These are phyloP conservation scores for Erucastrum elatum DNA, from an alignment of 345 rosid genomes.

Conservation along the genomic window DNA sequence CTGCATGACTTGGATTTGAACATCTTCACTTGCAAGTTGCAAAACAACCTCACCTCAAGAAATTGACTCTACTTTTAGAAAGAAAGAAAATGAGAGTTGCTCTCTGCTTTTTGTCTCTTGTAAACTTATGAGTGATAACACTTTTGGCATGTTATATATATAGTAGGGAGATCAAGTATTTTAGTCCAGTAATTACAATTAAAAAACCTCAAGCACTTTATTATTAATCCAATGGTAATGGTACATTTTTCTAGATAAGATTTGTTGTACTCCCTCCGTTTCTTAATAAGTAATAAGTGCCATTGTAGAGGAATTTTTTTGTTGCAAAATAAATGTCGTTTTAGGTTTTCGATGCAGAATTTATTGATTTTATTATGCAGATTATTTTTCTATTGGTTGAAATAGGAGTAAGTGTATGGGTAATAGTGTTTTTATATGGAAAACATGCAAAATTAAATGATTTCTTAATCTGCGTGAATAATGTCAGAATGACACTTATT, in stretches of 20 bases:
- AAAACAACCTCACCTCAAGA: conserved; percentile 7
- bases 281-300: no score
- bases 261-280: not conserved
- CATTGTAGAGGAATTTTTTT: no score
- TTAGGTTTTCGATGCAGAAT: no score
- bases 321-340: no score
- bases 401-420: no score
- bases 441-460: no score
- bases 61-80: conserved; percentile 36
- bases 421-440: no score
- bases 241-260: not conserved
- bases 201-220: not conserved
- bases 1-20: conserved; percentile 42
- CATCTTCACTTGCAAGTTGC: conserved; percentile 16
- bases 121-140: conserved; percentile 32
- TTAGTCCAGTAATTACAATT: not conserved
- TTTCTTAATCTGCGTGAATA: no score
- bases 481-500: no score
- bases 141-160: not conserved
- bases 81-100: conserved; percentile 42
- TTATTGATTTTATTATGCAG: no score
- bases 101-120: conserved; percentile 39
- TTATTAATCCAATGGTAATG: not conserved
- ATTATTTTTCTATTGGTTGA: no score
- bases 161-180: not conserved